Evolutionary conservation across 2,329 filamentous ascomycete genomes (phyloP), one percentile per base, ranked within the genome.

Genomic region (Didymella lethalis): DNA sequence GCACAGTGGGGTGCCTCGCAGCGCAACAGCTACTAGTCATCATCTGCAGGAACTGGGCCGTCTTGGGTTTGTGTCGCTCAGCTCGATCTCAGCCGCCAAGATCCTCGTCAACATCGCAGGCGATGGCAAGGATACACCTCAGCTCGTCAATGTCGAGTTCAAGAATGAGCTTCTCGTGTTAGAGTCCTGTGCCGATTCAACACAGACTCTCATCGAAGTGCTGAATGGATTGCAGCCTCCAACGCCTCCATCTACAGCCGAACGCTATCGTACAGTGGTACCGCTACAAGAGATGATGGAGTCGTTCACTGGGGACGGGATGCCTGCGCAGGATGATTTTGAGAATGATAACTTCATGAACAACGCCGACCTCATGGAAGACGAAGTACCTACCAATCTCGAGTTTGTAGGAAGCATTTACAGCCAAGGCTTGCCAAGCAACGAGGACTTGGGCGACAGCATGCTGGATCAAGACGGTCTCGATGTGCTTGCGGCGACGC

Each of bases 161-260:
- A 87, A 87, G 61, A 93, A 97, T 70, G 90, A 96, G 64, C 83
- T 99, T 1, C 83, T 99, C 52, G 89, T 99, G 32, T 80, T 99
- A 7, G 95, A 99, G 77, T 96, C 93, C 0, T 99, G 96, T 70
- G 95, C 95, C 29, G 95, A 99, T 77, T 99, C 95, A 1, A 98
- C 93, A 0, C 93, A 97, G 75, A 99, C 95, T 0, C 83, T 99
- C 14, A 89, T 97, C 51, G 84, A 86, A 2, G 84, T 96, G 41
- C 79, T 93, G 16, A 92, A 90, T 69, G 93, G 90, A 0, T 82
- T 99, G 4, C 88, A 89, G 36, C 95, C 94, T 4, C 94, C 95
- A 1, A 88, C 87, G 7, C 90, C 93, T 0, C 92, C 93, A 1
- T 94, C 86, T 70, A 92, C 90, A 61, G 89, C 90, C 66, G 86